phyloP scores from a whole-genome alignment of 768 basidiomycete species.

The Leucogyrophana mollusca region DNA sequence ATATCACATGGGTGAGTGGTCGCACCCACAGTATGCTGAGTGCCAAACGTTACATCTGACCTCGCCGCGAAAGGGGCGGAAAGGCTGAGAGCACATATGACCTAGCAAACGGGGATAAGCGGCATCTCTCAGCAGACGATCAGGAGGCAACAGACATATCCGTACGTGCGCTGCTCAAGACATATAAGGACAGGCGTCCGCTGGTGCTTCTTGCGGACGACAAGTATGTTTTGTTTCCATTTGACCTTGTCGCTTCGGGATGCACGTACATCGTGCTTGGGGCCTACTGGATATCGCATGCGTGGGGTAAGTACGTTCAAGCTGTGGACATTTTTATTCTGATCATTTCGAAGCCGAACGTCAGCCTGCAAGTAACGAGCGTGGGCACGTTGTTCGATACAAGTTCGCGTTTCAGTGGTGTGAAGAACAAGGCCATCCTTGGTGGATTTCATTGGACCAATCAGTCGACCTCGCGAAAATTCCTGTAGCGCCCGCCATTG shows the following conservation, averaged over 20 bases:
- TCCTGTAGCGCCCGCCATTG: neutral
- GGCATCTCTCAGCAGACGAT: constrained; percentile 52
- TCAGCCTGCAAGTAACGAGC: constrained; percentile 46
- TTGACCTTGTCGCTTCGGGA: constrained; percentile 49
- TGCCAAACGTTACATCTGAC: constrained; percentile 5
- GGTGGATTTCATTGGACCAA: constrained; percentile 39
- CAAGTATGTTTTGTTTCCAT: constrained; percentile 73
- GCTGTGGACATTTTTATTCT: constrained; percentile 7
- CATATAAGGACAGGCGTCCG: constrained; percentile 51
- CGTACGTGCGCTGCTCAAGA: constrained; percentile 65
- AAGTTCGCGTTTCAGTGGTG: constrained; percentile 90
- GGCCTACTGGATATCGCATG: constrained; percentile 69
- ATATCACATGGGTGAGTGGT: constrained; percentile 77
- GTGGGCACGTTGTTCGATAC: constrained; percentile 63
- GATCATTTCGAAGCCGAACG: constrained; percentile 49
- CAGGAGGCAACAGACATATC: constrained; percentile 70
- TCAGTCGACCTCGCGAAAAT: neutral
- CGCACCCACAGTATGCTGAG: neutral
- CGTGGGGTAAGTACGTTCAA: constrained; percentile 35
- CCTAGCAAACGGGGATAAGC: constrained; percentile 36
- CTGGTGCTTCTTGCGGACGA: constrained; percentile 74
- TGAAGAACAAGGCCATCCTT: constrained; percentile 59
- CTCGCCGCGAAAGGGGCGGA: constrained; percentile 53
- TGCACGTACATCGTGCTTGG: constrained; percentile 52
- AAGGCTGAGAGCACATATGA: constrained; percentile 56